Evolutionary conservation across 345 rosid species (phyloP).

Genomic region (Kernera saxatilis): DNA sequence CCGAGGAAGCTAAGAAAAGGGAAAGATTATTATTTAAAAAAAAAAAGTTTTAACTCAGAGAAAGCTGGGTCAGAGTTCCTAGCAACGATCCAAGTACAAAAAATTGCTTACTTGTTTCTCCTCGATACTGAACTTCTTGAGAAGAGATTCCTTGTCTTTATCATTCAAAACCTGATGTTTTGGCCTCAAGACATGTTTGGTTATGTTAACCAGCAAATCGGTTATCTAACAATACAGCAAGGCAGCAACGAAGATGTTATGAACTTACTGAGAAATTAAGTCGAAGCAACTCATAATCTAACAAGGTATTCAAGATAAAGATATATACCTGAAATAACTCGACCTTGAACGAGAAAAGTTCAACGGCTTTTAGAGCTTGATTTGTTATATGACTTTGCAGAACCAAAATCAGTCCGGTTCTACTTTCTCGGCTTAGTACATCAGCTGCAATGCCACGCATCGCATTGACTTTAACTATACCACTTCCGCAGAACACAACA

Average conservation of each 20-base stretch:
- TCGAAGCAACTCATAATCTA: background rate
- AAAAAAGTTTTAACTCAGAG: background rate
- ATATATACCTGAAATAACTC: constrained; percentile 71
- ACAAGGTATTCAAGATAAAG: background rate
- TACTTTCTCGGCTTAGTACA: constrained; percentile 47
- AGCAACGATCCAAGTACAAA: background rate
- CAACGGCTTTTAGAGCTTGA: constrained; percentile 68
- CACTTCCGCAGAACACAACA: constrained; percentile 60
- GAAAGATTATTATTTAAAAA: background rate
- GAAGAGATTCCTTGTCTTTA: constrained; percentile 54
- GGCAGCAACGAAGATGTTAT: background rate
- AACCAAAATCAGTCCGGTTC: constrained; percentile 61
- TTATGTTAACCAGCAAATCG: constrained; percentile 68
- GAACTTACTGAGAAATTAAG: background rate
- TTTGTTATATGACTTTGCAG: constrained; percentile 60
- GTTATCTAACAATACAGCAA: constrained; percentile 40
- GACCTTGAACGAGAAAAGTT: constrained; percentile 65
- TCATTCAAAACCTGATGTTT: constrained; percentile 55
- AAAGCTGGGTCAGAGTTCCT: background rate
- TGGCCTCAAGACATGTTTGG: constrained; percentile 82
- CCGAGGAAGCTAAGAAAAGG: constrained; percentile 49
- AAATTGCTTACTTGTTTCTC: constrained; percentile 62
- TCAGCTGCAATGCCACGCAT: constrained; percentile 52
- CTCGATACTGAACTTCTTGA: constrained; percentile 54
- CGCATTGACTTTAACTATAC: constrained; percentile 52